Evolutionary conservation across 495 filamentous ascomycete genomes (phyloP).

Genomic region (Tuber umbilicatum): DNA sequence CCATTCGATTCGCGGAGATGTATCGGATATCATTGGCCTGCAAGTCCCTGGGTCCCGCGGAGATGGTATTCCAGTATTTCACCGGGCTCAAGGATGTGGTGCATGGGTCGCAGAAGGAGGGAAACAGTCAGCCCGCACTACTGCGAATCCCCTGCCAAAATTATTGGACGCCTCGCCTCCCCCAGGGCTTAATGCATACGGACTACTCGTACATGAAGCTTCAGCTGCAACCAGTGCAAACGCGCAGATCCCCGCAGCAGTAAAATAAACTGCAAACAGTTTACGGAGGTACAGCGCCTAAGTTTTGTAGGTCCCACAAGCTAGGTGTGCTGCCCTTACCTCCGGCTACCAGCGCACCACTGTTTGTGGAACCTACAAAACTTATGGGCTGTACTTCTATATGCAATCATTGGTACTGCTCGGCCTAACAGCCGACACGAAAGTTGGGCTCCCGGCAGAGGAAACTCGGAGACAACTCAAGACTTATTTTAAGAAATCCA

Average conservation of each 20-base stretch:
- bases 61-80: background rate
- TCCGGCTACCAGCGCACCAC: too few species aligned
- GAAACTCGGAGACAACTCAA: background rate
- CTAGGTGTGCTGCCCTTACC: too few species aligned
- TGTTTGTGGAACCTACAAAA: too few species aligned
- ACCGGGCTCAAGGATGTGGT: background rate
- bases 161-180: background rate
- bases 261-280: background rate
- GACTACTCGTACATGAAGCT: background rate
- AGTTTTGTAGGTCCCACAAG: too few species aligned
- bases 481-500: background rate
- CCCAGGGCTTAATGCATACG: background rate
- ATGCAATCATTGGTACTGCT: background rate
- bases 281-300: too few species aligned
- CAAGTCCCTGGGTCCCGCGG: background rate
- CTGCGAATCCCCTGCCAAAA: background rate
- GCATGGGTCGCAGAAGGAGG: background rate
- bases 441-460: background rate
- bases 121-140: background rate
- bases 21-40: background rate
- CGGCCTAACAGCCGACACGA: background rate
- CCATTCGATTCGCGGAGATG: background rate
- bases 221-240: background rate
- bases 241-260: background rate
- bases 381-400: too few species aligned